phyloP scores from a whole-genome alignment of 2,329 filamentous ascomycete genomes.

The Cladophialophora yegresii region DNA sequence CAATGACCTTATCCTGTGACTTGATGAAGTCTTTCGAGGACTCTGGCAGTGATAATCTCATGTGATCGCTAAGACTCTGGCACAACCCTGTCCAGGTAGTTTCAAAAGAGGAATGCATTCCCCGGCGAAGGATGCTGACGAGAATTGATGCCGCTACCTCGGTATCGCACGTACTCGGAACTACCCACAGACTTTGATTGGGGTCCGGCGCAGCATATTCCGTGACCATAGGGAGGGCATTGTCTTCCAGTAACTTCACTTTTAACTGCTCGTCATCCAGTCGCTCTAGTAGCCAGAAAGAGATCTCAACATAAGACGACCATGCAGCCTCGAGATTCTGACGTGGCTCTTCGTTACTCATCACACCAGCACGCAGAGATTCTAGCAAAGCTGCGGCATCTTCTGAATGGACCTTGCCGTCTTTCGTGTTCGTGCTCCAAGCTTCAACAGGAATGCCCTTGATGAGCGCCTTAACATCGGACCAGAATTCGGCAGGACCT shows the following conservation, averaged over 20 bases:
- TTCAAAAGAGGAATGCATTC: constrained; percentile 48
- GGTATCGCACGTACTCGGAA: constrained; percentile 46
- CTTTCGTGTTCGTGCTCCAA: constrained; percentile 51
- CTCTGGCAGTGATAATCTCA: constrained; percentile 76
- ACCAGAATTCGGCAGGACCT: constrained; percentile 73
- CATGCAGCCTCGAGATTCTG: constrained; percentile 28
- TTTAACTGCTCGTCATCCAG: constrained; percentile 53
- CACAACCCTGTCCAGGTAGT: constrained; percentile 66
- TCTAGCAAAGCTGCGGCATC: constrained; percentile 64
- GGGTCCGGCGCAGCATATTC: constrained; percentile 55
- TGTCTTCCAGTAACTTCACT: constrained; percentile 49
- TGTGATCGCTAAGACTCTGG: constrained; percentile 62
- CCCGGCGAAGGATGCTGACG: constrained; percentile 42
- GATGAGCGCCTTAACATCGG: constrained; percentile 64
- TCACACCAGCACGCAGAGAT: constrained; percentile 70
- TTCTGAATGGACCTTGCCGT: constrained; percentile 42
- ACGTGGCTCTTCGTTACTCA: constrained; percentile 69
- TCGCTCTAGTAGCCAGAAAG: constrained; percentile 55
- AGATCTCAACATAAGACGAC: constrained; percentile 67
- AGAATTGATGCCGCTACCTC: constrained; percentile 47
- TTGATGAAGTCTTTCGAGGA: constrained; percentile 73
- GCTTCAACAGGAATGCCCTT: constrained; percentile 56
- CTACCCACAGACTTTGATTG: constrained; percentile 54
- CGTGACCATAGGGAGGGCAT: constrained; percentile 55
- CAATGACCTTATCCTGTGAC: constrained; percentile 69